These are phyloP conservation scores for Mucor irregularis DNA, from an alignment of 371 early-diverging fungal species.

Conservation along the genomic window DNA sequence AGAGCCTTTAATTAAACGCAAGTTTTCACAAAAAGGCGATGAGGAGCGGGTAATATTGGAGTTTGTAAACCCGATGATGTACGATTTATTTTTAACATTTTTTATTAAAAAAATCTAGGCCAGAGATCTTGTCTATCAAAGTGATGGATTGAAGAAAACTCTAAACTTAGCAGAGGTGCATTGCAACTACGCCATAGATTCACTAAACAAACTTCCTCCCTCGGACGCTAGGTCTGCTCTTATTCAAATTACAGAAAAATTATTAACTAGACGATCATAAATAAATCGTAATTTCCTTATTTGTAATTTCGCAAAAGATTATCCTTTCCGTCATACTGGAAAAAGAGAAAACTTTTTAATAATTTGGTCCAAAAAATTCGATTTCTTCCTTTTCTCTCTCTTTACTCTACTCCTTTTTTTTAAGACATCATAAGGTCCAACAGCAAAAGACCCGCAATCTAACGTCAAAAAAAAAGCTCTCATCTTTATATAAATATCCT, in stretches of 20 bases:
- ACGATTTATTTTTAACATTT: slow-evolving; percentile 9
- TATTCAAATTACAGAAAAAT: slow-evolving; percentile 61
- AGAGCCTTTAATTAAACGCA: slow-evolving; percentile 82
- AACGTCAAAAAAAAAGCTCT: neutral
- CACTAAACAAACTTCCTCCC: slow-evolving; percentile 61
- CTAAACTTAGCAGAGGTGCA: slow-evolving; percentile 56
- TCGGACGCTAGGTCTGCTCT: slow-evolving; percentile 72
- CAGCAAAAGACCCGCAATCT: slow-evolving; percentile 20
- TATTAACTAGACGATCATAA: slow-evolving; percentile 36
- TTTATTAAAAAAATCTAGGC: slow-evolving; percentile 38
- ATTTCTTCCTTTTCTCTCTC: neutral
- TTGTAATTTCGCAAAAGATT: neutral
- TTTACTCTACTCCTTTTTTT: neutral
- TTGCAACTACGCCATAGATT: slow-evolving; percentile 60
- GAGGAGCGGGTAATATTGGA: slow-evolving; percentile 7
- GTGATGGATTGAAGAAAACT: slow-evolving; percentile 71
- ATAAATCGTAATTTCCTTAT: neutral
- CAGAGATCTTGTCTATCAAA: slow-evolving; percentile 68
- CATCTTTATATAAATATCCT: slow-evolving; percentile 1
- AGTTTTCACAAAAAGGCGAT: slow-evolving; percentile 62
- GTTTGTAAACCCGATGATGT: neutral
- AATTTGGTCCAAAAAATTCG: neutral
- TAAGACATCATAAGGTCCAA: slow-evolving; percentile 1
- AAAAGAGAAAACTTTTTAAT: slow-evolving; percentile 4
- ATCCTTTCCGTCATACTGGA: neutral